Percentiles rank a stretch among this genome's conserved stretches.
Conservation (phyloP, 2,329 filamentous ascomycete genomes). For the Alternaria longipes region DNA sequence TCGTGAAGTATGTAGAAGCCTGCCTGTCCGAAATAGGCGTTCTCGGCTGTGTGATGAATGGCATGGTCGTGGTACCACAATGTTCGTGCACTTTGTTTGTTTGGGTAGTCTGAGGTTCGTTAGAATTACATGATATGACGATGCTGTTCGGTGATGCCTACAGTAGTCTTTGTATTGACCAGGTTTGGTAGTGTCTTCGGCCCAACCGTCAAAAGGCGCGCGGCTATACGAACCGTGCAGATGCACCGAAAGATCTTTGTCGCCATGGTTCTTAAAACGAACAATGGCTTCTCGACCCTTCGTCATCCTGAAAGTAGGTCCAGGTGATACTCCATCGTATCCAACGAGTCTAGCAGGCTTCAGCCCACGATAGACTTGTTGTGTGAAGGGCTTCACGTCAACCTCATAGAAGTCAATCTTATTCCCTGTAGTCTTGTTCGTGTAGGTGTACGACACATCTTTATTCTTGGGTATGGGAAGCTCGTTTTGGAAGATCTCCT, state of each 20-base stretch:
- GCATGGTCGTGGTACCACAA: conserved; percentile 65
- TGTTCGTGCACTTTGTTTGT: conserved; percentile 61
- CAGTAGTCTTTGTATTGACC: conserved; percentile 62
- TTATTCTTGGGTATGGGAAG: conserved; percentile 59
- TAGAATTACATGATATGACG: neutral
- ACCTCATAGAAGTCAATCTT: conserved; percentile 60
- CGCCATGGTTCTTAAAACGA: conserved; percentile 63
- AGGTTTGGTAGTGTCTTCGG: conserved; percentile 60
- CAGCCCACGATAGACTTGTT: conserved; percentile 56
- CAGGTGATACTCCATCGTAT: conserved; percentile 66
- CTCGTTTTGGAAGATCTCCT: conserved; percentile 48
- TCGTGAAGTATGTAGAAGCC: conserved; percentile 67
- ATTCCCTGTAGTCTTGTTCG: conserved; percentile 48
- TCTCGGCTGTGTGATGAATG: conserved; percentile 60
- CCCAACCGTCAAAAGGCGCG: conserved; percentile 64
- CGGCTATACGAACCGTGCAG: conserved; percentile 63
- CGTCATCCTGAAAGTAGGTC: conserved; percentile 62
- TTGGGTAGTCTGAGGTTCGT: conserved; percentile 60
- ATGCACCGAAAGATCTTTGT: conserved; percentile 61
- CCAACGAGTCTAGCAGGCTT: conserved; percentile 57
- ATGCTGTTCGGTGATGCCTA: conserved; percentile 12
- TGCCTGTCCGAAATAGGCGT: conserved; percentile 67
- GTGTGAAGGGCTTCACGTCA: conserved; percentile 55
- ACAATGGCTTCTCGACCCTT: conserved; percentile 63
- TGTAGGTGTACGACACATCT: conserved; percentile 45